Percentiles rank a stretch among this genome's conserved stretches.
phyloP scores from a whole-genome alignment of 1,284 basidiomycete species.

The Porphyrellus sp. region DNA sequence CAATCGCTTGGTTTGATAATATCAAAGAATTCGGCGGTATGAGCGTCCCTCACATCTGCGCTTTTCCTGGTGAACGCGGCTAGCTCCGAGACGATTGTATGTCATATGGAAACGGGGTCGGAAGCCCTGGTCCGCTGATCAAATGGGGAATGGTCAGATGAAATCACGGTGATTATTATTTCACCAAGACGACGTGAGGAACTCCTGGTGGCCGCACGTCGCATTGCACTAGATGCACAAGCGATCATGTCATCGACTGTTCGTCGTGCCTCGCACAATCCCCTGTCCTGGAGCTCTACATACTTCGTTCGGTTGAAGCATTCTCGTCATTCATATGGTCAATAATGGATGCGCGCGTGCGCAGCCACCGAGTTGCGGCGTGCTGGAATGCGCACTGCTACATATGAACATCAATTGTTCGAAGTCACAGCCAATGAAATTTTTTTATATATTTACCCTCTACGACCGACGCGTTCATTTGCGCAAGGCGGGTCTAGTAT shows the following conservation, averaged over 20 bases:
- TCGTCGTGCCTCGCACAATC: conserved; percentile 3
- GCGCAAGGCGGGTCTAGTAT: conserved; percentile 5
- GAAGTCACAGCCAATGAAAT: not conserved
- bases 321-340: conserved; percentile 11
- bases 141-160: conserved; percentile 19
- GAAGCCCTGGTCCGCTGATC: conserved; percentile 12
- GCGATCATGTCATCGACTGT: conserved; percentile 4
- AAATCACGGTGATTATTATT: conserved; percentile 29
- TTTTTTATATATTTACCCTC: conserved; percentile 2
- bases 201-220: not conserved
- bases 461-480: conserved; percentile 15
- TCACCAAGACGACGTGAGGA: conserved; percentile 1
- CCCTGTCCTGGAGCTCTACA: conserved; percentile 13
- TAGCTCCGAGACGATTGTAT: not conserved
- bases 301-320: conserved; percentile 8
- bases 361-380: conserved; percentile 7
- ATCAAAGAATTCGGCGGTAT: too few species aligned
- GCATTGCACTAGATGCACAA: not conserved
- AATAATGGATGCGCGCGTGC: conserved; percentile 7
- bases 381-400: not conserved
- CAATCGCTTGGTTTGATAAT: too few species aligned
- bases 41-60: not conserved
- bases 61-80: not conserved
- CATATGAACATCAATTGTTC: conserved; percentile 7
- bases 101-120: conserved; percentile 3